Evolutionary conservation across 2,329 filamentous ascomycete genomes (phyloP), one percentile per base, ranked within the genome.

Genomic region (Alternaria gaisen): DNA sequence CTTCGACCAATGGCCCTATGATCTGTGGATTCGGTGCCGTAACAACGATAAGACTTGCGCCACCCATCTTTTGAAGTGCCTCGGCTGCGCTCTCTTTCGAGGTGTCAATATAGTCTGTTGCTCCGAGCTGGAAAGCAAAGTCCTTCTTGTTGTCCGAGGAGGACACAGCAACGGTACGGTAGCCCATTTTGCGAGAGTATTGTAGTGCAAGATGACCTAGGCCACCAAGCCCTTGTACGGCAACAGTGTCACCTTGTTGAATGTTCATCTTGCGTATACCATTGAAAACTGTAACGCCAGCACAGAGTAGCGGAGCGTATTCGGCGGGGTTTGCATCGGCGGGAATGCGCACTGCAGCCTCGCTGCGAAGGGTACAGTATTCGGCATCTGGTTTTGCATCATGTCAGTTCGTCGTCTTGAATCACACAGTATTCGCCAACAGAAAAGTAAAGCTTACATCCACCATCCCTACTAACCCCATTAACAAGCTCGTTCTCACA

Each of bases 391-490:
- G 36, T 20, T 22, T 24, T 26, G 4, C 16, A 40, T 11, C 18
- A 7, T 28, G 32, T 59, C 46, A 65, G 53, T 48, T n/a, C 36
- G 5, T 12, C 20, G 2, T 54, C 36, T 5, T 18, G 44, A 0
- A 22, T 2, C 0, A 9, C 28, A 18, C 28, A 2, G 4, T 14
- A 1, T 22, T 16, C 6, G 44, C 28, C 6, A 47, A 14, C 0
- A 22, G 4, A 22, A 48, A 41, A 8, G 30, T 43, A n/a, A 26
- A 38, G 60, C 80, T 68, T 71, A 83, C 82, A 93, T 36, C 91
- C 91, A 52, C 91, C 91, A 64, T 91, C 83, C 40, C 80, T 81
- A 3, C 80, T 86, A 5, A 91, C 83, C 12, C 91, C 91, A 73
- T 92, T 93, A 72, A 92, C 74, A 0, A 77, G 74, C 48, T 73